Conservation (phyloP, 345 rosid genomes). For the Reutealis trisperma region DNA sequence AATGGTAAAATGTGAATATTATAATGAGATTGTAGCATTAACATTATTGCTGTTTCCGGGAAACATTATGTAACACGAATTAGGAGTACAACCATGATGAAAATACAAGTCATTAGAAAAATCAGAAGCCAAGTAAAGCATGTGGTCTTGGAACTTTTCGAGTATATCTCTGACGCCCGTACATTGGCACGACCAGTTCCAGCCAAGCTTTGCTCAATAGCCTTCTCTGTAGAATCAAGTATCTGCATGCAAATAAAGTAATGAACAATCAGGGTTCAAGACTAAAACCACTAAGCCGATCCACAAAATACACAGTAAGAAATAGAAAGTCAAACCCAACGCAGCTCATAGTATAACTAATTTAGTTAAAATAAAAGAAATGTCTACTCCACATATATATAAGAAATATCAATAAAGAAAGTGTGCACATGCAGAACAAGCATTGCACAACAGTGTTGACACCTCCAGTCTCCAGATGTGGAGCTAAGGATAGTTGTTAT, state of each 20-base stretch:
- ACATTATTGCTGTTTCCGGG: neutral
- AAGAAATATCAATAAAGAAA: too few relatives aligned
- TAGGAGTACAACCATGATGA: conserved; percentile 81
- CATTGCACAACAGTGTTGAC: neutral
- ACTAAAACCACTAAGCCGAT: neutral
- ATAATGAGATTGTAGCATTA: neutral
- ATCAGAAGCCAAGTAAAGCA: conserved; percentile 85
- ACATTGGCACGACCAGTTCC: conserved; percentile 73
- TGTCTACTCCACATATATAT: too few relatives aligned
- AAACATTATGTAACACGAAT: conserved; percentile 57
- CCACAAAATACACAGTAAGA: too few relatives aligned
- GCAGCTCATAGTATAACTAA: neutral
- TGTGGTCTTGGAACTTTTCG: conserved; percentile 71
- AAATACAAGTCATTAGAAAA: conserved; percentile 66
- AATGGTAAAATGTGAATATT: neutral
- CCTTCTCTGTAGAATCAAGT: conserved; percentile 84
- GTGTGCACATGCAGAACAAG: neutral
- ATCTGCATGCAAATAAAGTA: conserved; percentile 42
- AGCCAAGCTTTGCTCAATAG: conserved; percentile 88
- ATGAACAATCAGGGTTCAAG: neutral
- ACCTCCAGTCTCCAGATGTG: neutral
- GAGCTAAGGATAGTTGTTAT: neutral
- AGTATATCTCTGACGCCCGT: conserved; percentile 60
- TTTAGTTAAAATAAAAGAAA: neutral
- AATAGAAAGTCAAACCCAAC: neutral